Evolutionary conservation across 306 rosid species (phyloP), one percentile per base, ranked within the genome.

Genomic region (Begonia peltatifolia): DNA sequence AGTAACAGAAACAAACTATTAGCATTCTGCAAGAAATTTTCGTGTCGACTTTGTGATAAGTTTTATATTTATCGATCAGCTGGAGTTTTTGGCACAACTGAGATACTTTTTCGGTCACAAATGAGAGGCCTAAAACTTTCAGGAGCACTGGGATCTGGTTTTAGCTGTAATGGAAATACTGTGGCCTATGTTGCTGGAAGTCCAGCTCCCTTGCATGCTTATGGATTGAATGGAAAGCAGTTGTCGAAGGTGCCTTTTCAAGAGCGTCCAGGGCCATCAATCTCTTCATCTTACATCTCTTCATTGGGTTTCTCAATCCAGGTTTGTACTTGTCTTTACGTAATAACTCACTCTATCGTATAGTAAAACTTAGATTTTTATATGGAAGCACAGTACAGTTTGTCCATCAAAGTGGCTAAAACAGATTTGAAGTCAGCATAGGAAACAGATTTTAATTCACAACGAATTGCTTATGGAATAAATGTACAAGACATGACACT

Each of bases 181-280:
- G 74, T 70, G 62, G 74, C 74, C 48, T 70, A 54, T 65, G 62
- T 70, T 10, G 59, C 70, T 54, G 74, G 70, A 55, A 63, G 70
- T 46, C 41, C 66, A 6, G 70, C 70, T 53, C 66, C 66, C 5
- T 16, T 70, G 30, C 42, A 38, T 58, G 57, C 59, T 36, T 59
- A 54, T 23, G 70, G 70, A 52, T 50, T 70, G 38, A 53, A 52
- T 51, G 44, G 63, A 50, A 56, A 70, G 58, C 70, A 63, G 50
- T 50, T 70, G 41, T 54, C 50, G 42, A 63, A 64, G 9, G 55
- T 41, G 13, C 66, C 59, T 43, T 70, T 70, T 46, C 55, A 63
- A 54, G 70, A 63, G 50, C 55, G 74, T 50, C 70, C 74, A 20
- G 74, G 74, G 56, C 70, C 74, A 59, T 59, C 70, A 15, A 70